Evolutionary conservation across 2,329 filamentous ascomycete genomes (phyloP).

Genomic region (Scedosporium dehoogii): DNA sequence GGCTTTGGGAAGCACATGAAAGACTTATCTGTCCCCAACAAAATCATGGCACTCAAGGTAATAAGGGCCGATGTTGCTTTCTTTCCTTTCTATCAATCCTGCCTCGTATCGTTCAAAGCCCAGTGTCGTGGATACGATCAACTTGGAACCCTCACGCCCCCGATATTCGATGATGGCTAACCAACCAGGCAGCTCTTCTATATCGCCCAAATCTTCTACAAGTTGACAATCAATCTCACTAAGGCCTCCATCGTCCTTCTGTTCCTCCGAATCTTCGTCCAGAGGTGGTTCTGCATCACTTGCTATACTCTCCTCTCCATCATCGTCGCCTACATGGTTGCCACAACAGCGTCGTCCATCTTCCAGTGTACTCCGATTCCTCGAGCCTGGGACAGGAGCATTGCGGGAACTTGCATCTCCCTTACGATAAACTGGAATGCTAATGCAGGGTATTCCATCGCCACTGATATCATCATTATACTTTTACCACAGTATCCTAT

Average conservation of each 20-base stretch:
- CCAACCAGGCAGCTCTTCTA: constrained; percentile 33
- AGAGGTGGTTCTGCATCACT: constrained; percentile 32
- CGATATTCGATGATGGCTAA: too few relatives aligned
- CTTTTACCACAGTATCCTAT: constrained; percentile 36
- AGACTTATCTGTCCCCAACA: constrained; percentile 22
- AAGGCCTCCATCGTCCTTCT: constrained; percentile 43
- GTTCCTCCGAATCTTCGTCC: constrained; percentile 43
- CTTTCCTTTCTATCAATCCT: background rate
- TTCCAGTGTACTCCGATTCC: constrained; percentile 39
- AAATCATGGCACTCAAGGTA: constrained; percentile 26
- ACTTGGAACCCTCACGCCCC: too few relatives aligned
- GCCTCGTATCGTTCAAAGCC: too few relatives aligned
- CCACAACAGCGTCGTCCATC: constrained; percentile 33
- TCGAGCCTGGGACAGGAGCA: constrained; percentile 33
- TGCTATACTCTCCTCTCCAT: constrained; percentile 31
- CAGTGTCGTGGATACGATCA: too few relatives aligned
- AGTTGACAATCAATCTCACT: constrained; percentile 41
- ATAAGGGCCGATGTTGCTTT: background rate
- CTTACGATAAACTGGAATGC: constrained; percentile 37
- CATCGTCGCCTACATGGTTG: constrained; percentile 34
- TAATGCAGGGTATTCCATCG: constrained; percentile 36
- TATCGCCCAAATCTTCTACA: constrained; percentile 42
- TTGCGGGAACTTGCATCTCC: constrained; percentile 32
- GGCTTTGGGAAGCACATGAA: constrained; percentile 32
- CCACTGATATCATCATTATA: constrained; percentile 35